These are phyloP conservation scores for Corchorus olitorius DNA, from an alignment of 345 rosid species.

Conservation along the genomic window DNA sequence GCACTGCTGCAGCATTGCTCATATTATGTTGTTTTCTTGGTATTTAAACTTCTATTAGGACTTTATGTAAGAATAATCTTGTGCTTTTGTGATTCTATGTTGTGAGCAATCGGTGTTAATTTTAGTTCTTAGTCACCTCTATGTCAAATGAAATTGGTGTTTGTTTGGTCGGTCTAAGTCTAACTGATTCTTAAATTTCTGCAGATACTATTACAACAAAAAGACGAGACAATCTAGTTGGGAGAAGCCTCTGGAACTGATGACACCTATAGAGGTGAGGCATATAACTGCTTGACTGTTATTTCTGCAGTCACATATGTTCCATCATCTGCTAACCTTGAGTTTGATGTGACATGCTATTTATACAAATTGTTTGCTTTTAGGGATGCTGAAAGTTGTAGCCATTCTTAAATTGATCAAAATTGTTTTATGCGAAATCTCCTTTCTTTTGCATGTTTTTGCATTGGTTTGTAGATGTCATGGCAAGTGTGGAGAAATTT, in stretches of 20 bases:
- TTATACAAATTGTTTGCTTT: conserved; percentile 19
- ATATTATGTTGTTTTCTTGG: neutral
- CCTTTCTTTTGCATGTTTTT: conserved; percentile 47
- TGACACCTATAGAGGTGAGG: conserved; percentile 96
- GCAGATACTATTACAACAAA: conserved; percentile 94
- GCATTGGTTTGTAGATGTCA: conserved; percentile 47
- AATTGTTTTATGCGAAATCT: conserved; percentile 37
- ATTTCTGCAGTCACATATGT: conserved; percentile 17
- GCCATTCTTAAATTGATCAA: conserved; percentile 28
- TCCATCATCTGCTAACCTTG: conserved; percentile 5
- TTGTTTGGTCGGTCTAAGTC: neutral
- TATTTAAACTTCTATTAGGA: neutral
- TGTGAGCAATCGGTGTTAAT: neutral
- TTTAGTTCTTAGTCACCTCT: neutral
- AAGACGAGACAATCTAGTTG: conserved; percentile 93
- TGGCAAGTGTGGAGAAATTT: conserved; percentile 56
- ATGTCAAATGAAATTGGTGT: neutral
- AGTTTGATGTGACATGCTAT: conserved; percentile 18
- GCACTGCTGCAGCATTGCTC: neutral
- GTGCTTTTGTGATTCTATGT: conserved; percentile 3
- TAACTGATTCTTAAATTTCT: conserved; percentile 20
- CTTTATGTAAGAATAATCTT: neutral
- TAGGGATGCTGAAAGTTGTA: conserved; percentile 33
- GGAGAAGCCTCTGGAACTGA: conserved; percentile 95
- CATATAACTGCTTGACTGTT: conserved; percentile 2